Evolutionary conservation across 495 filamentous ascomycete genomes (phyloP).

Genomic region (Pyronema omphalodes): DNA sequence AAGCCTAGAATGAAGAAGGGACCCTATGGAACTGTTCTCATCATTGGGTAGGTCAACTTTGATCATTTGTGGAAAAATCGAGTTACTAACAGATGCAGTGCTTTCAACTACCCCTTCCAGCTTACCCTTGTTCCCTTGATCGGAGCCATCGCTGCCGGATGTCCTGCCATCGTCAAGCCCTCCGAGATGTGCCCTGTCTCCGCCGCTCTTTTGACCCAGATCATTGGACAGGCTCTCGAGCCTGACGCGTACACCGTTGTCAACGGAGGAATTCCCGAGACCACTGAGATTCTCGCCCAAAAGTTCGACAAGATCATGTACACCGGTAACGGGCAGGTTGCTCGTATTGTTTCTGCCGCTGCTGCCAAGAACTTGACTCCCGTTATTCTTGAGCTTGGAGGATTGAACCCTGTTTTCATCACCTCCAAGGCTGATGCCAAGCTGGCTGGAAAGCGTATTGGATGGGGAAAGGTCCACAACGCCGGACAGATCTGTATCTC

Average conservation of each 20-base stretch:
- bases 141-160: constrained; percentile 82
- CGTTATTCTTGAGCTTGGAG: constrained; percentile 73
- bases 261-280: constrained; percentile 66
- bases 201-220: constrained; percentile 57
- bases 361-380: constrained; percentile 85
- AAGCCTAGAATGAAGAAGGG: constrained; percentile 70
- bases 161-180: constrained; percentile 75
- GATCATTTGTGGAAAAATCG: not conserved
- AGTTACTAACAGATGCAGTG: constrained; percentile 25
- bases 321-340: constrained; percentile 59
- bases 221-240: constrained; percentile 47
- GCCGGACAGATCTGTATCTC: constrained; percentile 73
- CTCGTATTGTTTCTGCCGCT: constrained; percentile 73
- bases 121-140: constrained; percentile 62
- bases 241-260: constrained; percentile 54
- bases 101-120: constrained; percentile 84
- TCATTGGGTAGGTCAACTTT: constrained; percentile 51
- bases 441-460: constrained; percentile 62
- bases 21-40: constrained; percentile 61
- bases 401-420: constrained; percentile 75
- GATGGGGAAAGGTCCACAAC: constrained; percentile 76
- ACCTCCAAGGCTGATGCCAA: constrained; percentile 60
- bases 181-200: constrained; percentile 58
- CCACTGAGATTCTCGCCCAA: constrained; percentile 59
- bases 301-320: constrained; percentile 98